Base-by-base conservation (phyloP, 2,329 filamentous ascomycete genomes). In the Penicillium frequentans region DNA sequence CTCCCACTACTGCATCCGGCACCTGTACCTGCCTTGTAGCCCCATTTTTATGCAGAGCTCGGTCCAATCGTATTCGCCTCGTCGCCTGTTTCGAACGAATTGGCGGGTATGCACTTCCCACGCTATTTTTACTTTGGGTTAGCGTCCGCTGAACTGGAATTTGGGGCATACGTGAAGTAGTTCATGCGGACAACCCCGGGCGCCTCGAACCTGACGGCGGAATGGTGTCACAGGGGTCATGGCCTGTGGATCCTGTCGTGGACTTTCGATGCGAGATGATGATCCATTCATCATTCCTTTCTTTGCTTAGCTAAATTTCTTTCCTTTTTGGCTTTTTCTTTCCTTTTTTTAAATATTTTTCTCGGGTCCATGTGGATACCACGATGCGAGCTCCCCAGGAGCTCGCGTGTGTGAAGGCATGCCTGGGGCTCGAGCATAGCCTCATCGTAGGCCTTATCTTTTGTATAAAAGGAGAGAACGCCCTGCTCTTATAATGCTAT, bases 331-430 rank as follows among this genome's bases (percentile, higher is more conserved):
- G 39, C 39, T 56, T 57, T 60, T 60, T 43, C 51, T 51, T 53
- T 52, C 39, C 39, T 56, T 58, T 51, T 42, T 47, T 55, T 57
- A 48, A 52, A 55, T 52, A 55, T 52, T 42, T 52, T 43, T 52
- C 35, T 45, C 27, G 52, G 23, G 48, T 53, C 62, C 64, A 66
- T 65, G 61, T 65, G 63, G 64, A 54, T 42, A 42, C 59, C 58
- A 52, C 46, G 53, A 55, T 56, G 52, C 42, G 54, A 60, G 53
- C 51, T 59, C 54, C 60, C 57, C 50, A 49, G 50, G 55, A 63
- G 50, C 62, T 65, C 64, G 60, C 62, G 60, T 66, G 61, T 53
- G 61, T 53, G 55, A 56, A 56, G 54, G 59, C 56, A 66, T 64
- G 56, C 39, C 54, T 49, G 54, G 31, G 55, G 3, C 27, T 37